Evolutionary conservation across 2,329 filamentous ascomycete species (phyloP), one percentile per base, ranked within the genome.

Genomic region (Juglanconis juglandina): DNA sequence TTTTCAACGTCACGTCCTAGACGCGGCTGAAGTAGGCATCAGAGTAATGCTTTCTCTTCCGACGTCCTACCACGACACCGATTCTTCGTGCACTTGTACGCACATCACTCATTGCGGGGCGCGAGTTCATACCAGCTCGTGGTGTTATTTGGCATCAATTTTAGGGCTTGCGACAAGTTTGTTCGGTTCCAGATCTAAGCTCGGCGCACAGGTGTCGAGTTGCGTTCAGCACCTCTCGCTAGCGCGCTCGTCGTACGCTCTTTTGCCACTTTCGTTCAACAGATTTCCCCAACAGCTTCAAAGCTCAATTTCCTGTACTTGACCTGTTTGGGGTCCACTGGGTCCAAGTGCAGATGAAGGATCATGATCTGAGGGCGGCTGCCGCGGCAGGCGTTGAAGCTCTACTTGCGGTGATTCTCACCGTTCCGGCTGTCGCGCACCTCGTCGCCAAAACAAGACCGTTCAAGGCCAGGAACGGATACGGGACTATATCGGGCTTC

Each of bases 401-500:
- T 33, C 46, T 62, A 5, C 39, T 64, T 30, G 60, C 62, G 17
- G 60, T 49, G 17, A 42, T 66, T 30, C 56, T 68, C 30, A 65
- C 65, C 5, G 52, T 66, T 13, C 68, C 68, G 3, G 63, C 66
- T 39, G 34, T 66, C 39, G 48, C 34, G 9, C 60, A 68, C 24
- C 60, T 49, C 39, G 34, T 54, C 61, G 47, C 59, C 53, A 56
- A 49, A 57, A 56, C 56, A 58, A 62, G 6, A n/a, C 50, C 34
- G 14, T 48, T 34, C 58, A 67, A 39, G 60, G 56, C 17, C 5
- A 58, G 60, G 11, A 60, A 24, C 3, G 65, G 62, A 1, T 68
- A 71, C 47, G 63, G 63, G 17, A 63, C 56, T 7, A 42, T 71
- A 8, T 64, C 64, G 17, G 65, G 65, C 24, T 63, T 69, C 37